phyloP scores from a whole-genome alignment of 208 protist genomes.

The Giardia muris region DNA sequence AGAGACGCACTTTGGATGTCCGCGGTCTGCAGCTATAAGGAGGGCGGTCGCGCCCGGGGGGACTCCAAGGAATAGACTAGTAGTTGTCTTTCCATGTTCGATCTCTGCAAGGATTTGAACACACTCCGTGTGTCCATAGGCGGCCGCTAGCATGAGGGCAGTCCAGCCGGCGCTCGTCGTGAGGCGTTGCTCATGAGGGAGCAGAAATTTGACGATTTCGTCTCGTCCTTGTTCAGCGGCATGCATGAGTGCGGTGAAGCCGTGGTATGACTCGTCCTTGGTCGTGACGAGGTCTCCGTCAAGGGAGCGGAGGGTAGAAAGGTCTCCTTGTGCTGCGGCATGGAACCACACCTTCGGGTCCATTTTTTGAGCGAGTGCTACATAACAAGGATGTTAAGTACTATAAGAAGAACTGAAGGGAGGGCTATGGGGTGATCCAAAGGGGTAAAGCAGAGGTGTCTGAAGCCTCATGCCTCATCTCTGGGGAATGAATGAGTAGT shows the following conservation, averaged over 20 bases:
- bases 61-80: background rate
- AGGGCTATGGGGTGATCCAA: no score
- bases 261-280: background rate
- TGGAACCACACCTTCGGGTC: background rate
- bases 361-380: no score
- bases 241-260: background rate
- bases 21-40: background rate
- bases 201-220: background rate
- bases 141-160: background rate
- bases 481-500: no score
- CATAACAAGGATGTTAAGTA: no score
- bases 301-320: background rate
- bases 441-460: no score
- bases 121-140: background rate
- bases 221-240: background rate
- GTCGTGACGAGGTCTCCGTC: background rate
- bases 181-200: background rate
- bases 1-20: background rate
- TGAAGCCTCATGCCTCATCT: no score
- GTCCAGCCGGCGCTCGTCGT: background rate
- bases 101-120: background rate
- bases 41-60: background rate
- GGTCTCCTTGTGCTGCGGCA: background rate
- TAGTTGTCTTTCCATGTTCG: background rate
- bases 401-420: no score